A percentile compares a stretch with the other conserved stretches of the same genome.
These are phyloP conservation scores for Hypoxylon perforatum DNA, from an alignment of 495 filamentous ascomycete genomes.

Conservation along the genomic window DNA sequence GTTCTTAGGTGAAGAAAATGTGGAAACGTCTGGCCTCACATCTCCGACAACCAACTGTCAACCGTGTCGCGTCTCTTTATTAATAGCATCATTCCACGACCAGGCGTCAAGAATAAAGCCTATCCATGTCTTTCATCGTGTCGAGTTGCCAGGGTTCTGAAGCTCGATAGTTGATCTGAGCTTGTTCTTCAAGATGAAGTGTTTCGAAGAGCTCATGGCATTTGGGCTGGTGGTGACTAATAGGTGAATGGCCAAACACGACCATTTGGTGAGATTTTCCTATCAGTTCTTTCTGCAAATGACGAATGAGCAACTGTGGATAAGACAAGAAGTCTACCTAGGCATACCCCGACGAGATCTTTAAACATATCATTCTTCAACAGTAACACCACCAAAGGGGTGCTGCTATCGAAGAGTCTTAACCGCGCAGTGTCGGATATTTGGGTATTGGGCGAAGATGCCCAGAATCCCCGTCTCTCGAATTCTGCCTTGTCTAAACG, in stretches of 20 bases:
- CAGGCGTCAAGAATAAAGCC: neutral
- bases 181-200: neutral
- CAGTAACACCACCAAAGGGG: too few relatives aligned
- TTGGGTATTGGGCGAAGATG: conserved; percentile 4
- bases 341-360: too few relatives aligned
- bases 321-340: too few relatives aligned
- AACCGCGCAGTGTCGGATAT: neutral
- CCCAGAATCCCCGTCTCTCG: neutral
- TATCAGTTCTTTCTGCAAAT: too few relatives aligned
- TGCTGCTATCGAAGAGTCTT: too few relatives aligned
- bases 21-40: conserved; percentile 17
- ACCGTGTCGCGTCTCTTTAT: conserved; percentile 16
- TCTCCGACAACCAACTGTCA: conserved; percentile 9
- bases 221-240: too few relatives aligned
- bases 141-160: neutral
- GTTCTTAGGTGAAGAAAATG: conserved; percentile 3
- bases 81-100: conserved; percentile 1
- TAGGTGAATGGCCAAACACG: too few relatives aligned
- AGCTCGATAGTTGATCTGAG: neutral
- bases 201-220: too few relatives aligned
- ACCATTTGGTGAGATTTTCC: too few relatives aligned
- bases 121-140: neutral
- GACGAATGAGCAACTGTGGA: too few relatives aligned
- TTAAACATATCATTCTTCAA: too few relatives aligned
- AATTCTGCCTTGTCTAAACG: conserved; percentile 25